phyloP scores from a whole-genome alignment of 1,284 basidiomycete species.

The Testicularia cyperi region DNA sequence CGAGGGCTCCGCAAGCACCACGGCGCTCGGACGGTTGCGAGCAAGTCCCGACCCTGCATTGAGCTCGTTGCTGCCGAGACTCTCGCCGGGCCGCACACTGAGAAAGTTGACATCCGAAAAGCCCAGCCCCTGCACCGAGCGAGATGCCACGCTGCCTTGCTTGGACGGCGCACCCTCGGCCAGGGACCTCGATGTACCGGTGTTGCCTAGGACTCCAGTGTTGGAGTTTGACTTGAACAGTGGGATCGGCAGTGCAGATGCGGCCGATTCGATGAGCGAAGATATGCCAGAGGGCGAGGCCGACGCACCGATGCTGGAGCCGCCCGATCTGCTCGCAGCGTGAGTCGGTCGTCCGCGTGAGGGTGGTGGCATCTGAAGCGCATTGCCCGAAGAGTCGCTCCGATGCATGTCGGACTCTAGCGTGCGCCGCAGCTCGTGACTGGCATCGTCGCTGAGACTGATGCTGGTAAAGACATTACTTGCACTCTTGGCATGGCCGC shows the following conservation, averaged over 20 bases:
- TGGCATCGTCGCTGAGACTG: conserved; percentile 23
- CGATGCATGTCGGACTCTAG: conserved; percentile 12
- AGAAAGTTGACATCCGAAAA: background rate
- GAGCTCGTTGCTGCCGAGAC: background rate
- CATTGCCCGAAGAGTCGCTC: conserved; percentile 1
- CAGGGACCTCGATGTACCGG: conserved; percentile 2
- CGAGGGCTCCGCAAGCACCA: background rate
- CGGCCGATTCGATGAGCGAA: conserved; percentile 10
- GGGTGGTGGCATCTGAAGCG: conserved; percentile 5
- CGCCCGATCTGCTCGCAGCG: background rate
- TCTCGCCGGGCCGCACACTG: background rate
- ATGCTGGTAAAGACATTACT: conserved; percentile 29
- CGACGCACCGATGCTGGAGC: background rate
- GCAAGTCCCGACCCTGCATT: no score
- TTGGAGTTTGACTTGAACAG: conserved; percentile 5
- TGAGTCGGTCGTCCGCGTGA: background rate
- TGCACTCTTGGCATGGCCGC: background rate
- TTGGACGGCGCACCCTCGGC: conserved; percentile 32
- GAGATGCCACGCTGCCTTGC: background rate
- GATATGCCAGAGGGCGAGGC: background rate
- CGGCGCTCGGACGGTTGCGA: background rate
- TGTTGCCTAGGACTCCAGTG: no score
- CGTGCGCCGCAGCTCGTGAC: conserved; percentile 13
- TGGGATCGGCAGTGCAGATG: conserved; percentile 9
- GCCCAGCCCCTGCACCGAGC: background rate